Evolutionary conservation across 2,329 filamentous ascomycete genomes (phyloP).

Genomic region (Taxawa tesnikishii): DNA sequence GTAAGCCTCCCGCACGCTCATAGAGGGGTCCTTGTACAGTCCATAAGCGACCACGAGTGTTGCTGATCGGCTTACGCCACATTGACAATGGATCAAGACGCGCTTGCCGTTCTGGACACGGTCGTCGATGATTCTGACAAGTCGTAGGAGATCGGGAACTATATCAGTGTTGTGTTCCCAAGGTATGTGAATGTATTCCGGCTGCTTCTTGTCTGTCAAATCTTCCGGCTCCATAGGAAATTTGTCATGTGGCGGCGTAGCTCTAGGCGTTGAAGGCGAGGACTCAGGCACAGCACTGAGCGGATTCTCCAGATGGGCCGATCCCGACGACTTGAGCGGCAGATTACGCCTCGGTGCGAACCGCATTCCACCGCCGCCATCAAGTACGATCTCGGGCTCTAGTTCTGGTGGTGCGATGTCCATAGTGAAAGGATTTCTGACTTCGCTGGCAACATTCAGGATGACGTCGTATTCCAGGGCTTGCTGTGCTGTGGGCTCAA

Average conservation of each 20-base stretch:
- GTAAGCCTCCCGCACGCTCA: conserved; percentile 75
- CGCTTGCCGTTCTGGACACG: conserved; percentile 62
- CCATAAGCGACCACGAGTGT: conserved; percentile 81
- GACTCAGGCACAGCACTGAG: conserved; percentile 6
- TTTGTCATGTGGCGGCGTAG: conserved; percentile 31
- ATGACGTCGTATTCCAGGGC: conserved; percentile 69
- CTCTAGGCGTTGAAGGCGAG: conserved; percentile 42
- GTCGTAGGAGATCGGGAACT: conserved; percentile 58
- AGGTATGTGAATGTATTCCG: conserved; percentile 76
- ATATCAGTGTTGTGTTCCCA: conserved; percentile 89
- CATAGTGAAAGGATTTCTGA: conserved; percentile 57
- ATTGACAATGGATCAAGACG: conserved; percentile 74
- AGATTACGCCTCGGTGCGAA: conserved; percentile 16
- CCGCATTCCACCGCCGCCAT: conserved; percentile 20
- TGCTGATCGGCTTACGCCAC: conserved; percentile 73
- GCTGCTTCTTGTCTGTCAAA: conserved; percentile 34
- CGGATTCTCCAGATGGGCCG: not conserved
- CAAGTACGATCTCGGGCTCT: conserved; percentile 20
- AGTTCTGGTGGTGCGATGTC: conserved; percentile 10
- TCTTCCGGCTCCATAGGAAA: conserved; percentile 8
- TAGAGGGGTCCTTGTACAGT: conserved; percentile 62
- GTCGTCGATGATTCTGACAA: conserved; percentile 67
- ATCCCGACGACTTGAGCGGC: not conserved
- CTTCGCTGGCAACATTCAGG: conserved; percentile 74
- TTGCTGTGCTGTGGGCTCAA: conserved; percentile 68